These are phyloP conservation scores for Thamnidium elegans DNA, from an alignment of 192 early-diverging fungal species.

Conservation along the genomic window DNA sequence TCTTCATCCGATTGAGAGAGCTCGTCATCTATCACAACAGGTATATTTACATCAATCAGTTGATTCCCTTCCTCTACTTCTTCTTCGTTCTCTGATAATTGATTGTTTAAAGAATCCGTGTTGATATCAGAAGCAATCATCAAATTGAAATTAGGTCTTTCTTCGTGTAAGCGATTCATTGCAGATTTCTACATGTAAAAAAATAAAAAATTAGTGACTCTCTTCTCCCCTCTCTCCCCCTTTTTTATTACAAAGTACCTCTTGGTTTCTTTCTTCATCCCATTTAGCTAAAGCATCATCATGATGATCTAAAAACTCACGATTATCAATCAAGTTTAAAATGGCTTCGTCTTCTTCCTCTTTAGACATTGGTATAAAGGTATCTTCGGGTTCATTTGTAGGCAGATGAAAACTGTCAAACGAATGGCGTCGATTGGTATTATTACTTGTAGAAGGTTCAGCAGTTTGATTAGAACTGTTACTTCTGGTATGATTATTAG, in stretches of 20 bases:
- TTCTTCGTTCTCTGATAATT: background rate
- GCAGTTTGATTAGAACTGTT: background rate
- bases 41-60: background rate
- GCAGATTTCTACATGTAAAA: too few species aligned
- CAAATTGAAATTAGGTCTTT: too few species aligned
- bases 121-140: too few species aligned
- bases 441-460: background rate
- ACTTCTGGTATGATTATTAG: background rate
- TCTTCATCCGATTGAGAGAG: background rate
- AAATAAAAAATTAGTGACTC: too few species aligned
- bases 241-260: too few species aligned
- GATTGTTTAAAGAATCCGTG: background rate
- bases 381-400: background rate
- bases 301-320: background rate
- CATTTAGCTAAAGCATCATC: background rate
- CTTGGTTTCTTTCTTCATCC: background rate
- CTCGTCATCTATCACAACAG: background rate
- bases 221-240: too few species aligned
- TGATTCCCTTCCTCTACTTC: background rate
- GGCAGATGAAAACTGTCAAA: constrained; percentile 3
- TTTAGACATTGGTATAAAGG: too few species aligned
- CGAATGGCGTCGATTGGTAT: constrained; percentile 9
- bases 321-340: background rate
- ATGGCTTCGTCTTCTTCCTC: background rate
- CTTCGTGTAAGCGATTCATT: too few species aligned